Evolutionary conservation across 768 basidiomycete genomes (phyloP).

Genomic region (Strobilomyces dryophilus): DNA sequence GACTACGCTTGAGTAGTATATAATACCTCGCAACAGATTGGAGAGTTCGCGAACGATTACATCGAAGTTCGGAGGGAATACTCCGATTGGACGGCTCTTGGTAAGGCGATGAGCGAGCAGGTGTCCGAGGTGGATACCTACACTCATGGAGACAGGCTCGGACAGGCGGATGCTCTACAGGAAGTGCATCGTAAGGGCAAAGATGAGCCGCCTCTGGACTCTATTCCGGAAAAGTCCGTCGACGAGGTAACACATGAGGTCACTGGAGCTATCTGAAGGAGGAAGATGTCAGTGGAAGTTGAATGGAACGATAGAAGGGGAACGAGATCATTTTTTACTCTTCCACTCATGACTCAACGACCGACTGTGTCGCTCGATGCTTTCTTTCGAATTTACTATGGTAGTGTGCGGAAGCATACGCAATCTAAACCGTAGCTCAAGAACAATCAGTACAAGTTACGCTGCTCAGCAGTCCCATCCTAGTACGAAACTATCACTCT

Average conservation of each 20-base stretch:
- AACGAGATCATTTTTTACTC: too few species aligned
- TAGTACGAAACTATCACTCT: constrained; percentile 46
- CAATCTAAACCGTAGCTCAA: not conserved
- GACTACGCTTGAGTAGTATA: too few species aligned
- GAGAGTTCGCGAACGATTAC: constrained; percentile 67
- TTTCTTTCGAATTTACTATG: too few species aligned
- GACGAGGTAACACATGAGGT: not conserved
- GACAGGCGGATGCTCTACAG: constrained; percentile 28
- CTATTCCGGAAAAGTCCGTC: constrained; percentile 14
- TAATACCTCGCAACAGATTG: constrained; percentile 39
- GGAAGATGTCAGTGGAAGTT: not conserved
- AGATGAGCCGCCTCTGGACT: constrained; percentile 16
- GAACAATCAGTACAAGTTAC: not conserved
- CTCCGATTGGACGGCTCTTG: constrained; percentile 43
- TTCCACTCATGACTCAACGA: not conserved
- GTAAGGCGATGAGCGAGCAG: constrained; percentile 13
- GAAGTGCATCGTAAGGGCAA: not conserved
- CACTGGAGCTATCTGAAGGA: not conserved
- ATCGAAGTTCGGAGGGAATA: constrained; percentile 68
- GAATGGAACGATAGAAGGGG: not conserved
- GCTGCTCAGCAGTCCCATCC: constrained; percentile 69
- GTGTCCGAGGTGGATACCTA: constrained; percentile 8
- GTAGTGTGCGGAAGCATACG: not conserved
- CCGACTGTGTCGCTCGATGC: not conserved
- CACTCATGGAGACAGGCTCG: constrained; percentile 37